Percentiles rank a stretch among this genome's conserved stretches.
These are phyloP conservation scores for Myochromella boudieri DNA, from an alignment of 768 basidiomycete species.

Conservation along the genomic window DNA sequence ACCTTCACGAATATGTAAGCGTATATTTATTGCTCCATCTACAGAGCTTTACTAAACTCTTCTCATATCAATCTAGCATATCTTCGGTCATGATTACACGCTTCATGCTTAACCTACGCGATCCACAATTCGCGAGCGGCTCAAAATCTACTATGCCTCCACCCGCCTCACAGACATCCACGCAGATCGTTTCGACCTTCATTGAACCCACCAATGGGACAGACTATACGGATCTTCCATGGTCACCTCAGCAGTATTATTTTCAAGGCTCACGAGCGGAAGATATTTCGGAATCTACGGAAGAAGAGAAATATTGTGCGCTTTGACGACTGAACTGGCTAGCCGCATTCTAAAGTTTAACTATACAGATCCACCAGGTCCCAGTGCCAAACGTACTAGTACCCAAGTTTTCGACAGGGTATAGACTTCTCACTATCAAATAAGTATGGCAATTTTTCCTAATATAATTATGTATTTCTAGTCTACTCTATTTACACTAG, in stretches of 20 bases:
- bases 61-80: constrained; percentile 20
- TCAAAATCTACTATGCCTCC: constrained; percentile 1
- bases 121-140: constrained; percentile 19
- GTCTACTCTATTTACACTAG: too few relatives aligned
- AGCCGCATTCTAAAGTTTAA: too few relatives aligned
- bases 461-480: too few relatives aligned
- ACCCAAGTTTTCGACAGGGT: too few relatives aligned
- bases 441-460: too few relatives aligned
- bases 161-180: background rate
- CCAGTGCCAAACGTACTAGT: too few relatives aligned
- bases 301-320: too few relatives aligned
- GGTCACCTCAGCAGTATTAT: background rate
- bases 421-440: too few relatives aligned
- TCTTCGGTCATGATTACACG: constrained; percentile 39
- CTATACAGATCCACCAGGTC: too few relatives aligned
- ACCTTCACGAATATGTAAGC: constrained; percentile 37
- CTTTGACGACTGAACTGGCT: too few relatives aligned
- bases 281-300: too few relatives aligned
- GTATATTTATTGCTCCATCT: background rate
- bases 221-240: constrained; percentile 3
- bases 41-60: background rate
- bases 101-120: constrained; percentile 41
- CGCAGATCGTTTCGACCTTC: constrained; percentile 7
- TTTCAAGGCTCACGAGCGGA: constrained; percentile 1
- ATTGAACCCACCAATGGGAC: constrained; percentile 4